These are phyloP conservation scores for Agarophyton chilense DNA, from an alignment of 23 red algal genomes.

Conservation along the genomic window DNA sequence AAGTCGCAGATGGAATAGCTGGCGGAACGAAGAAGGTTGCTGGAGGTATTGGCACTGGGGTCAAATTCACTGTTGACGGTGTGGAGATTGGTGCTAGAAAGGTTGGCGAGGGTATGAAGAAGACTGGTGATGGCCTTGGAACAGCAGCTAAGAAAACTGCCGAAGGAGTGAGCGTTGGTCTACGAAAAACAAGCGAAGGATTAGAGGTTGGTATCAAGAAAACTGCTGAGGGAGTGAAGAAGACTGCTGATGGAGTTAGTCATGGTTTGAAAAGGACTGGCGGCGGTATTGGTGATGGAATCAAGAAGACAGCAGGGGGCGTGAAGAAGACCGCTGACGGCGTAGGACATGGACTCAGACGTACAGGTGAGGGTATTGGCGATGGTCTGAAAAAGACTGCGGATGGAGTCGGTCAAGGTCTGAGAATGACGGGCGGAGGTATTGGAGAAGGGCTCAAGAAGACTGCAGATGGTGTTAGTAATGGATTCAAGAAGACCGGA, in stretches of 20 bases:
- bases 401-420: slow-evolving; percentile 23
- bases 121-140: slow-evolving; percentile 29
- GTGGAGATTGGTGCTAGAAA: slow-evolving; percentile 54
- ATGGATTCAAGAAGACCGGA: slow-evolving; percentile 17
- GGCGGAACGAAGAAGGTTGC: slow-evolving; percentile 60
- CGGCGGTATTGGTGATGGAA: slow-evolving; percentile 33
- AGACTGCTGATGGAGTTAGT: slow-evolving; percentile 50
- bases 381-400: slow-evolving; percentile 45
- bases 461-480: slow-evolving; percentile 21
- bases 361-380: slow-evolving; percentile 4
- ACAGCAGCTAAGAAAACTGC: slow-evolving; percentile 40
- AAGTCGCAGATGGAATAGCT: slow-evolving; percentile 34
- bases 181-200: slow-evolving; percentile 35
- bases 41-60: slow-evolving; percentile 53
- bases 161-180: slow-evolving; percentile 7
- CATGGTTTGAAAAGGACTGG: slow-evolving; percentile 50
- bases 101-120: slow-evolving; percentile 63
- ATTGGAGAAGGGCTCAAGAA: slow-evolving; percentile 42
- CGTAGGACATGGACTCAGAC: slow-evolving; percentile 44
- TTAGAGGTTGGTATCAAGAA: slow-evolving; percentile 28
- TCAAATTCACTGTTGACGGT: slow-evolving; percentile 63
- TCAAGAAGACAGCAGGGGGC: slow-evolving; percentile 59
- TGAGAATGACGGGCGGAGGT: slow-evolving; percentile 35
- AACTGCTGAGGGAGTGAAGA: slow-evolving; percentile 45
- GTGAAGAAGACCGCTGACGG: slow-evolving; percentile 50